Evolutionary conservation across 2,329 filamentous ascomycete species (phyloP), one percentile per base, ranked within the genome.

Genomic region (Exophiala lecanii-corni): DNA sequence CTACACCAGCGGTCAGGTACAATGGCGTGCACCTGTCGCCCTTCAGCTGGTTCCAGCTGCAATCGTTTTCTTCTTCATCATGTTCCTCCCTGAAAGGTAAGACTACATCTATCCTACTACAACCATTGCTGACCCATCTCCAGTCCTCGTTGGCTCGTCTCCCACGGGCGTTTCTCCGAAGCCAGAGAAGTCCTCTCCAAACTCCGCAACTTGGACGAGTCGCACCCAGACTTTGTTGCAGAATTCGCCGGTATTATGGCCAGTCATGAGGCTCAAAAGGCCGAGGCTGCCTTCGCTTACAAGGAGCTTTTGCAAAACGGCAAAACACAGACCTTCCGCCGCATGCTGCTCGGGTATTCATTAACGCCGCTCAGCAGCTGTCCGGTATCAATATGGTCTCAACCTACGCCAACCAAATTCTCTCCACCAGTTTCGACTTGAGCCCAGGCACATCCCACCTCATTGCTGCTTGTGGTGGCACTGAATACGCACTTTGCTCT

Each of bases 81-180:
- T 36, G 20, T 34, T 40, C 19, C 34, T 41, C 19, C 30, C 20
- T 9, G 33, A 37, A 36, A 72, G 72, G 62, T 75, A 42, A 71
- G 74, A 49, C 66, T 72, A 35, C 68, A 69, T 5, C 69, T 75
- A 40, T 71, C 71, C 6, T 77, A 47, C 74, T 74, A 1, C 68
- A 77, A 36, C 72, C 69, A 4, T 75, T 79, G 57, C 76, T 79
- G 57, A 76, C 78, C 49, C 51, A 75, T 17, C 72, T 79, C 37
- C 74, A 76, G 72, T 0, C 76, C 76, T 12, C 68, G 76, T 40
- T 80, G 75, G 75, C 65, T 80, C 3, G 69, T 79, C 18, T 57
- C 77, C 39, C 74, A 75, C 56, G 75, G 74, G 28, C 63, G 67
- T 4, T 72, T 76, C 47, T 68, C 75, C n/a, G 69, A 75, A 52